Evolutionary conservation across 1,284 basidiomycete species (phyloP).

Genomic region (Rhodotorula sp.): DNA sequence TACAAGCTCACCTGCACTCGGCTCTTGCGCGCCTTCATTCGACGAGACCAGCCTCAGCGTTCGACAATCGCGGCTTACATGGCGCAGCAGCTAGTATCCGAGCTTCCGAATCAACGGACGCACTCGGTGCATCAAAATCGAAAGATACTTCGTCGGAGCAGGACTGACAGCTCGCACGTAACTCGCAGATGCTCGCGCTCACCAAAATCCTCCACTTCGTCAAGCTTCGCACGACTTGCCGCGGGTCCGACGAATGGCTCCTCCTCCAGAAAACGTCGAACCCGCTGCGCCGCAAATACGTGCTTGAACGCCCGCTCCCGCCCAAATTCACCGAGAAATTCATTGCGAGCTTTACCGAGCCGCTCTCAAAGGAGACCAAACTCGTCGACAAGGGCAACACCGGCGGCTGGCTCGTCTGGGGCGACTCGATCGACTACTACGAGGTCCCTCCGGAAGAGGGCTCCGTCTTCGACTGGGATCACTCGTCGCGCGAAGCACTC

Average conservation of each 20-base stretch:
- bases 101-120: conserved; percentile 73
- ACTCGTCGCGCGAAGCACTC: conserved; percentile 61
- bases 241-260: conserved; percentile 62
- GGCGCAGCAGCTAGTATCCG: conserved; percentile 56
- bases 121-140: no score
- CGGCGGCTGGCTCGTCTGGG: conserved; percentile 80
- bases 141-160: no score
- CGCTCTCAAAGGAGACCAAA: conserved; percentile 45
- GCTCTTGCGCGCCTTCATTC: conserved; percentile 69
- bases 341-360: conserved; percentile 53
- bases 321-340: conserved; percentile 61
- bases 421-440: conserved; percentile 69
- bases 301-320: conserved; percentile 51
- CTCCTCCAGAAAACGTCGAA: conserved; percentile 78
- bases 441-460: conserved; percentile 55
- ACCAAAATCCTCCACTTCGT: conserved; percentile 72
- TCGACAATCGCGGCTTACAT: conserved; percentile 59
- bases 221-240: conserved; percentile 79
- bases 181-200: conserved; percentile 65
- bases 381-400: conserved; percentile 77
- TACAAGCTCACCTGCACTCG: conserved; percentile 76
- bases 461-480: conserved; percentile 66
- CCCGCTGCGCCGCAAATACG: conserved; percentile 63
- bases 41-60: conserved; percentile 70
- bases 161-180: no score